Evolutionary conservation across 345 rosid species (phyloP).

Genomic region (Limnanthes douglasii): DNA sequence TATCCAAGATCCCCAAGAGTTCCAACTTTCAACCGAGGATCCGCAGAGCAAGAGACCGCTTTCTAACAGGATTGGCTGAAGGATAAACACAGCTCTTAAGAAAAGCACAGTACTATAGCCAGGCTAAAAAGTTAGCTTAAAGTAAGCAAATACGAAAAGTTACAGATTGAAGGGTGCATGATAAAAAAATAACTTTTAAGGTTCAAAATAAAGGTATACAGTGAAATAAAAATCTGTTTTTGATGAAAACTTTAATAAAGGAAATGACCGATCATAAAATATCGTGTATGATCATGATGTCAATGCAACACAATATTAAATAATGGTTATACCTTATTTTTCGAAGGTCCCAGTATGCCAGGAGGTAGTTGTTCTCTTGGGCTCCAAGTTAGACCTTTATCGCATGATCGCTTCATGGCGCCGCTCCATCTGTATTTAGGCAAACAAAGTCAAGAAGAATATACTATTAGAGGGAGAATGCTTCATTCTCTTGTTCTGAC

Average conservation of each 20-base stretch:
- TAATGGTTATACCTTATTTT: constrained; percentile 50
- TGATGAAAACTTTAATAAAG: too few species aligned
- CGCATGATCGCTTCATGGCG: constrained; percentile 79
- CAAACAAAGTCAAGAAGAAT: constrained; percentile 3
- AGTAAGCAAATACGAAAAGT: too few species aligned
- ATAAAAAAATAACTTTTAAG: too few species aligned
- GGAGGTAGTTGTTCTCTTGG: constrained; percentile 85
- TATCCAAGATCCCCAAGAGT: constrained; percentile 92
- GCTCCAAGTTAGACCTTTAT: constrained; percentile 65
- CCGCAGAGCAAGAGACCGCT: constrained; percentile 67
- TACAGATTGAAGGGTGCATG: too few species aligned
- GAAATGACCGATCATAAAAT: too few species aligned
- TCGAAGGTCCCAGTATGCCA: constrained; percentile 72
- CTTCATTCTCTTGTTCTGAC: too few species aligned
- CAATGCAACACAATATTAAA: not conserved
- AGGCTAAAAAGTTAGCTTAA: not conserved
- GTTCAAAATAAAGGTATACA: too few species aligned
- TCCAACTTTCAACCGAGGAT: constrained; percentile 91
- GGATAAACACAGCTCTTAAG: constrained; percentile 2
- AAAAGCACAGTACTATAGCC: not conserved
- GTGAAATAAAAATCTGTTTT: too few species aligned
- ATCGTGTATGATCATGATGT: not conserved
- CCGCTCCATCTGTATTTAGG: constrained; percentile 71
- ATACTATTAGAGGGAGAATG: not conserved
- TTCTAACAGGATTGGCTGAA: constrained; percentile 70